Base-by-base conservation (phyloP, 352 stramenopile genomes). In the Phytopythium ostracodes region DNA sequence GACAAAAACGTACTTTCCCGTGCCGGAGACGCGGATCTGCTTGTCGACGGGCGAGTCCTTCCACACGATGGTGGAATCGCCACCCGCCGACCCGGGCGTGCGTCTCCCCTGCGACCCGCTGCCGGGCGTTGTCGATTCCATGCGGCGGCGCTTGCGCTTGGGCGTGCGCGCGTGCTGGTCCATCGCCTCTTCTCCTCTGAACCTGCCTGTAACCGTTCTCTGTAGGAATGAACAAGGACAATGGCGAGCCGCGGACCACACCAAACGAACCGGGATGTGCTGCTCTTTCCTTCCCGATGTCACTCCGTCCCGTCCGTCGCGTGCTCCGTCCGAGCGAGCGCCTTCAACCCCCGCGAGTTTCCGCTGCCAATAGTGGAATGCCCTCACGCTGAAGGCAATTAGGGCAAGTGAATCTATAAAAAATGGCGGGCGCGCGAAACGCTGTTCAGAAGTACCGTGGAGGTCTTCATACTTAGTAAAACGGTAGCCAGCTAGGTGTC, bases 41-140 rank as follows among this genome's bases (percentile, higher is more conserved):
- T 94, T 94, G 25, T 88, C 81, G 5, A 68, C 79, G 2, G 85
- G 85, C 25, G 83, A 92, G 60, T 94, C 85, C 47, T 84, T 87
- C 85, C 85, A 94, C 52, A 94, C 79, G 62, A 94, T 83, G 51
- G 72, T 76, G 35, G 67, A 71, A 56, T 83, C 71, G 20, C 24
- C 52, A 38, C 64, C 59, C 24, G 56, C 54, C 14, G 49, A 68
- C 27, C 52, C 64, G 25, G 63, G 60, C 10, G 58, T 70, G 31
- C 61, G 64, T 25, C 22, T 56, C 43, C 53, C 43, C 29, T 53
- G 31, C 14, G 62, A 56, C n/a, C 58, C 35, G 42, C 44, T 53
- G n/a, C 50, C 69, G 6, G 72, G 60, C 54, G 72, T 73, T 29
- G 51, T 31, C 27, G 53, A 65, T 35, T 88, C 71, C 43, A 65